Conservation (phyloP, 2,329 filamentous ascomycete genomes). For the Aspergillus phoenicis region DNA sequence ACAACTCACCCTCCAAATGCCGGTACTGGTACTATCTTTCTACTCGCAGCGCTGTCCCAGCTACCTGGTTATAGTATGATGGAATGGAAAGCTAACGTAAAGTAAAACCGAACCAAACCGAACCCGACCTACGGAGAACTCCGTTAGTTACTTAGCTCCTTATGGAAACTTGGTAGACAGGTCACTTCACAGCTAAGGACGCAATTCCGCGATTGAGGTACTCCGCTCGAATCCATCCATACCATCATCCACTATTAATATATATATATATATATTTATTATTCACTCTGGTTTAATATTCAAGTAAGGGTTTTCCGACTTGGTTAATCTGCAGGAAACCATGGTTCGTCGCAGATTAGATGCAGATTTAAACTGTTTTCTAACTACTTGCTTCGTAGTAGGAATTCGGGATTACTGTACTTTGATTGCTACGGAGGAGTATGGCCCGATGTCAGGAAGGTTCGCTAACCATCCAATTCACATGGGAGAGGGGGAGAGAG, state of each 20-base stretch:
- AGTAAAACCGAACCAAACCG: too few species aligned
- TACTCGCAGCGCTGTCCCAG: neutral
- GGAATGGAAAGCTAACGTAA: neutral
- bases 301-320: neutral
- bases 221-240: neutral
- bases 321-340: slow-evolving; percentile 8
- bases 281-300: too few species aligned
- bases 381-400: neutral
- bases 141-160: too few species aligned
- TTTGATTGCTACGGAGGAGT: neutral
- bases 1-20: too few species aligned
- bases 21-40: neutral
- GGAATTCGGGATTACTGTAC: neutral
- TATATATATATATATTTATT: too few species aligned
- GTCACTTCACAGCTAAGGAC: neutral
- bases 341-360: slow-evolving; percentile 10
- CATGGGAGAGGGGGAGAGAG: too few species aligned
- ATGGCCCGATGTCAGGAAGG: neutral
- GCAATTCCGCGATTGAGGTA: neutral
- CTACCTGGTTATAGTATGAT: neutral
- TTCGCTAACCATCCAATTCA: too few species aligned
- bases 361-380: neutral
- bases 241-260: too few species aligned
- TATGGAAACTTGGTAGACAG: too few species aligned
- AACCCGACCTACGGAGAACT: too few species aligned